phyloP scores from a whole-genome alignment of 2,329 filamentous ascomycete genomes.

The Cladosporium velox region DNA sequence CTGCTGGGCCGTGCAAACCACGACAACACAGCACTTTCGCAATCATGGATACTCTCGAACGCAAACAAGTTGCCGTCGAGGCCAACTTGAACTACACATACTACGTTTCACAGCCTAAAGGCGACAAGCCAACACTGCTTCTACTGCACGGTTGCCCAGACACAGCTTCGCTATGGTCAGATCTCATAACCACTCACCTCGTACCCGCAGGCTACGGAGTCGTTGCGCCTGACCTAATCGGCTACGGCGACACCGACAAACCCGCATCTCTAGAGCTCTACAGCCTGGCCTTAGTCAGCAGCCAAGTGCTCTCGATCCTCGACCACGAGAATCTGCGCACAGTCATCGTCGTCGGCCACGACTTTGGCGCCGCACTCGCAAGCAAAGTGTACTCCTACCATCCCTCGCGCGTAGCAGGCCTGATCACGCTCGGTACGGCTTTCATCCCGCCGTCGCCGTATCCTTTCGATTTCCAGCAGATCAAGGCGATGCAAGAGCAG shows the following conservation, averaged over 20 bases:
- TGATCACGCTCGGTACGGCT: conserved; percentile 46
- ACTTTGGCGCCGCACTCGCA: conserved; percentile 49
- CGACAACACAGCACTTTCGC: neutral
- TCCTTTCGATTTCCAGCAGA: conserved; percentile 42
- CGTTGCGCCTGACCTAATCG: conserved; percentile 40
- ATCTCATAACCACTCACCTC: conserved; percentile 41
- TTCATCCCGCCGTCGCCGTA: conserved; percentile 41
- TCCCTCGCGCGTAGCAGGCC: conserved; percentile 42
- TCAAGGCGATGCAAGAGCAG: conserved; percentile 37
- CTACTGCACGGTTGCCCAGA: conserved; percentile 53
- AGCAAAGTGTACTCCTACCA: conserved; percentile 47
- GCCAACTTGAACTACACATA: conserved; percentile 42
- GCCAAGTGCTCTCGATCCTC: conserved; percentile 44
- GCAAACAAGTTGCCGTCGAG: neutral
- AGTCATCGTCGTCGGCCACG: conserved; percentile 50
- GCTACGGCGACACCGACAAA: conserved; percentile 42
- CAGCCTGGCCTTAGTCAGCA: conserved; percentile 36
- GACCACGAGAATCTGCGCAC: conserved; percentile 38
- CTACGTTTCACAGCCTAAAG: conserved; percentile 34
- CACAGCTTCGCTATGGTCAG: conserved; percentile 46
- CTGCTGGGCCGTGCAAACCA: neutral
- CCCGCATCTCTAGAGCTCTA: conserved; percentile 41
- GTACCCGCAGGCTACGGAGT: conserved; percentile 43
- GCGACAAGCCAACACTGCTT: conserved; percentile 42
- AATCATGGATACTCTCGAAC: neutral